These are phyloP conservation scores for Cryptomeria japonica DNA, from an alignment of 75 land plant genomes.

Conservation along the genomic window DNA sequence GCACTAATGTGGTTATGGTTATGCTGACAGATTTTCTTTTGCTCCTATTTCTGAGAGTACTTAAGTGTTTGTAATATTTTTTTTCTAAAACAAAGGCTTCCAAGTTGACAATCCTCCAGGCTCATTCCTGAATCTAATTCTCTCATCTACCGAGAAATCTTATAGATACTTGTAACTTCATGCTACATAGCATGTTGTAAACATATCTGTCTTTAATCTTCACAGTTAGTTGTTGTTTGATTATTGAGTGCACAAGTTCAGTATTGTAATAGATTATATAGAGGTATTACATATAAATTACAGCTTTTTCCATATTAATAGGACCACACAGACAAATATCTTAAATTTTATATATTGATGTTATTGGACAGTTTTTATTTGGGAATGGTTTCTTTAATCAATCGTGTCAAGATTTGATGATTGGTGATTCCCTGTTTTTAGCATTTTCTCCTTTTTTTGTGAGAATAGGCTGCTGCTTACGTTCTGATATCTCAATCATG, in stretches of 20 bases:
- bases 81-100: background rate
- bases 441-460: background rate
- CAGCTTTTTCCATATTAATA: background rate
- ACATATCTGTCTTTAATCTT: background rate
- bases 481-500: background rate
- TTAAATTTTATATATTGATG: background rate
- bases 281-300: background rate
- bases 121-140: background rate
- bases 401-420: background rate
- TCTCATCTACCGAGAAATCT: background rate
- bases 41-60: background rate
- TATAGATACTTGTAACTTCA: background rate
- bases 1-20: background rate
- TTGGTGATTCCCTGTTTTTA: background rate
- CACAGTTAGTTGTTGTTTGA: background rate
- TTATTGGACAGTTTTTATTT: background rate
- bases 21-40: background rate
- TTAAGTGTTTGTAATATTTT: background rate
- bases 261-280: background rate
- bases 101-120: background rate
- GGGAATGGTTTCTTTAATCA: background rate
- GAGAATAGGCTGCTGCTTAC: background rate
- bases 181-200: background rate
- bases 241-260: background rate
- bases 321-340: background rate